phyloP scores from a whole-genome alignment of 495 filamentous ascomycete species.

The Diplogelasinospora grovesii region DNA sequence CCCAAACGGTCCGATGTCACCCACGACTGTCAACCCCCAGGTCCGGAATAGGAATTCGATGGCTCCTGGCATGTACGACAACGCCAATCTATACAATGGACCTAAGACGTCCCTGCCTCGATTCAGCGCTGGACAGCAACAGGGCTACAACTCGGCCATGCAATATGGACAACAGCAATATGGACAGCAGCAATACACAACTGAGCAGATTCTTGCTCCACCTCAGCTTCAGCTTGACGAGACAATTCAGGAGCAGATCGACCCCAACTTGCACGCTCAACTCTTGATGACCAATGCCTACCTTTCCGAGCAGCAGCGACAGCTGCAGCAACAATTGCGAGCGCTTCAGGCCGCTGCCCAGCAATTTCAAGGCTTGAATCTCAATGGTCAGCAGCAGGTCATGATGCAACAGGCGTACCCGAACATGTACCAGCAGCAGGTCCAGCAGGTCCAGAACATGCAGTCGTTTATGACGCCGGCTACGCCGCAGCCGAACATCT shows the following conservation, averaged over 20 bases:
- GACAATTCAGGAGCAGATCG: conserved; percentile 59
- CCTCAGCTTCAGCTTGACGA: conserved; percentile 68
- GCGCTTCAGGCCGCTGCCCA: conserved; percentile 55
- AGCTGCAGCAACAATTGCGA: conserved; percentile 57
- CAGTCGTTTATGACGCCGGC: conserved; percentile 56
- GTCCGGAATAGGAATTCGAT: conserved; percentile 40
- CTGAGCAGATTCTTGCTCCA: conserved; percentile 82
- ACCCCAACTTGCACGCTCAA: conserved; percentile 76
- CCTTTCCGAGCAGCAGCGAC: conserved; percentile 81
- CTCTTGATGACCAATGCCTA: conserved; percentile 79
- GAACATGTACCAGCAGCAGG: conserved; percentile 42
- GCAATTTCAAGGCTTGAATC: conserved; percentile 70
- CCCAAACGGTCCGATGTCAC: conserved; percentile 61
- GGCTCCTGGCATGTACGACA: conserved; percentile 42
- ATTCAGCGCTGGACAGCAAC: conserved; percentile 25
- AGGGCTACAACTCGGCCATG: conserved; percentile 12
- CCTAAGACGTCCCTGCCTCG: conserved; percentile 49
- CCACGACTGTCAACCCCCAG: conserved; percentile 29
- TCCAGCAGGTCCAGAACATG: conserved; percentile 52
- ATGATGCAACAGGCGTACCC: conserved; percentile 36
- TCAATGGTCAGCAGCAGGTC: conserved; percentile 45
- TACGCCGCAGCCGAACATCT: conserved; percentile 51
- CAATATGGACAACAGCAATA: conserved; percentile 30
- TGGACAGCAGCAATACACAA: conserved; percentile 39
- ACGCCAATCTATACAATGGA: conserved; percentile 34